Conservation (phyloP, 306 rosid species). For the Gillenia trifoliata region DNA sequence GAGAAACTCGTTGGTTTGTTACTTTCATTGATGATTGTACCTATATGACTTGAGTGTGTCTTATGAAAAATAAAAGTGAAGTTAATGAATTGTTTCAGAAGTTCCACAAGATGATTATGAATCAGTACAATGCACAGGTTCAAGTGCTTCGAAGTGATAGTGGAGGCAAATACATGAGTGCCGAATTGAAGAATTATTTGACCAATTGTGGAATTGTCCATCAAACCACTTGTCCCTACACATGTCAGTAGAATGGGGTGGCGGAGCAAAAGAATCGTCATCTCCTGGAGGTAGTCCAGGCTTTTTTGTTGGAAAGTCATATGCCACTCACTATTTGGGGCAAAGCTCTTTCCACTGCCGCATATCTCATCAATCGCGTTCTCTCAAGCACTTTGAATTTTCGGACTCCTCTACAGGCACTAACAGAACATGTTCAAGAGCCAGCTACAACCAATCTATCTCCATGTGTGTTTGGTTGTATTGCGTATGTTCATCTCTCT, state of each 20-base stretch:
- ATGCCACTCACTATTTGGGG: background rate
- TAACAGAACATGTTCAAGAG: too few relatives aligned
- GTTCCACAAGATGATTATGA: background rate
- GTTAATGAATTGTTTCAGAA: too few relatives aligned
- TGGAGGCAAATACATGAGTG: background rate
- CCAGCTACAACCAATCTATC: too few relatives aligned
- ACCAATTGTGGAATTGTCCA: background rate
- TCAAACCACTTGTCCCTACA: background rate
- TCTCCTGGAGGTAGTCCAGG: accelerated
- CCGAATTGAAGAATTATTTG: background rate
- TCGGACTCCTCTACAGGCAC: too few relatives aligned
- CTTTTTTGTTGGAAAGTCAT: background rate
- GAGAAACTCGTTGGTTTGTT: background rate
- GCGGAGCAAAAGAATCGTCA: background rate
- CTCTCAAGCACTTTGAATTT: too few relatives aligned
- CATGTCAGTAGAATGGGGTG: background rate
- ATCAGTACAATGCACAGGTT: too few relatives aligned
- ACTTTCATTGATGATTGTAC: background rate
- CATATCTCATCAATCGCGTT: too few relatives aligned
- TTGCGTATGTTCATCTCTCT: background rate
- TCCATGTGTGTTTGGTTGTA: background rate
- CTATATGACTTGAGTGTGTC: background rate
- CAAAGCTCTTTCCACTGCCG: too few relatives aligned
- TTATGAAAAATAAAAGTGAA: too few relatives aligned
- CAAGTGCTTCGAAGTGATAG: background rate